Conservation (phyloP, 768 basidiomycete genomes). For the Boletus tomentosulus region DNA sequence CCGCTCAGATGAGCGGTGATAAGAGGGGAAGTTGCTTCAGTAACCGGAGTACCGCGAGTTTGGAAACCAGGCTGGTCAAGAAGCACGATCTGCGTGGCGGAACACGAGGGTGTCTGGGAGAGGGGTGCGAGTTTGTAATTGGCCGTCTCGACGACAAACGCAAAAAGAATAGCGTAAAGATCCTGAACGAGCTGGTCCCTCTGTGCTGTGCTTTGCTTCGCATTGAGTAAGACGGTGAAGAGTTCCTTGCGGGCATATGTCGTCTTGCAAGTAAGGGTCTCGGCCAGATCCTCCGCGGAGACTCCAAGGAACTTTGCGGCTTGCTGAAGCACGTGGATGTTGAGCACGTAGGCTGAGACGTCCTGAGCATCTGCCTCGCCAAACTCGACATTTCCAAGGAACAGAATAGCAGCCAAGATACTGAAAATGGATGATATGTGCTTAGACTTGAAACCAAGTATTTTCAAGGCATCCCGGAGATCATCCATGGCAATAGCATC, state of each 20-base stretch:
- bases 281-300: constrained; percentile 48
- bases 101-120: constrained; percentile 36
- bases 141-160: constrained; percentile 59
- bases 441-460: constrained; percentile 60
- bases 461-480: constrained; percentile 50
- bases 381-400: constrained; percentile 58
- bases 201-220: constrained; percentile 47
- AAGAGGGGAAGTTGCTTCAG: constrained; percentile 44
- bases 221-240: constrained; percentile 51
- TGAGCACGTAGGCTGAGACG: constrained; percentile 48
- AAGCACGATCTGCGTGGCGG: constrained; percentile 46
- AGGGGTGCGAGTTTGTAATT: constrained; percentile 53
- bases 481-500: constrained; percentile 57
- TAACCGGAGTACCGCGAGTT: constrained; percentile 42
- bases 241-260: constrained; percentile 57
- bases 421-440: constrained; percentile 52
- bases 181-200: constrained; percentile 54
- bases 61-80: constrained; percentile 59
- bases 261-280: constrained; percentile 53
- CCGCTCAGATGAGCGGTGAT: constrained; percentile 53
- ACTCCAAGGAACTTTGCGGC: constrained; percentile 50
- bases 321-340: constrained; percentile 45
- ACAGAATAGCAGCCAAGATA: constrained; percentile 49
- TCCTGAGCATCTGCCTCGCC: constrained; percentile 51
- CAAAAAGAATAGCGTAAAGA: constrained; percentile 60